A percentile compares a stretch with the other conserved stretches of the same genome.
Conservation (phyloP, 352 stramenopile genomes). For the Pythium insidiosum region DNA sequence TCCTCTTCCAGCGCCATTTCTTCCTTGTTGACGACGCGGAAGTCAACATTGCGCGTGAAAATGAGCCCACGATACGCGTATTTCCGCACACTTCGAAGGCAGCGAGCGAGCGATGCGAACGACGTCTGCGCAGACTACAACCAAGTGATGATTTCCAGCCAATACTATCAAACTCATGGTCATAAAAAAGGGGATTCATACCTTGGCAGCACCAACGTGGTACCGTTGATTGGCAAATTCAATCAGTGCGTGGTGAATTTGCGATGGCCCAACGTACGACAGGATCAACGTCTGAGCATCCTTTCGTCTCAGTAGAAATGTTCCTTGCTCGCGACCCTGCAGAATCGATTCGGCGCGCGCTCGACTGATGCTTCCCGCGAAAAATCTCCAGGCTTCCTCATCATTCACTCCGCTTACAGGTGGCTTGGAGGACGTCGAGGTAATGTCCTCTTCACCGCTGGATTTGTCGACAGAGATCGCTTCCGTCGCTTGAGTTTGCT, state of each 20-base stretch:
- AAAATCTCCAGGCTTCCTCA: constrained; percentile 68
- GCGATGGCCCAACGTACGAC: constrained; percentile 56
- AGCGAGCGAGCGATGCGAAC: constrained; percentile 67
- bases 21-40: constrained; percentile 62
- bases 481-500: neutral
- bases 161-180: neutral
- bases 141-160: neutral
- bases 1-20: constrained; percentile 37
- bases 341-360: constrained; percentile 55
- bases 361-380: constrained; percentile 71
- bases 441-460: neutral
- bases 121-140: constrained; percentile 39
- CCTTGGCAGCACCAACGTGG: constrained; percentile 72
- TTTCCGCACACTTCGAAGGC: constrained; percentile 65
- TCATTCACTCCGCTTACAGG: constrained; percentile 30
- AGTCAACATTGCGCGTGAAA: constrained; percentile 62
- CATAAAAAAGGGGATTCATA: constrained; percentile 9
- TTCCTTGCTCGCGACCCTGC: constrained; percentile 49
- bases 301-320: constrained; percentile 75
- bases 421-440: constrained; percentile 6
- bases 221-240: constrained; percentile 65
- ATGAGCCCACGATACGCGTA: constrained; percentile 70
- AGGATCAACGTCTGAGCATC: constrained; percentile 74
- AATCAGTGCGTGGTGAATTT: constrained; percentile 80
- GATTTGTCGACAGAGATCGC: neutral